These are phyloP conservation scores for Nicotiana otophora DNA, from an alignment of 257 asterid genomes.

Conservation along the genomic window DNA sequence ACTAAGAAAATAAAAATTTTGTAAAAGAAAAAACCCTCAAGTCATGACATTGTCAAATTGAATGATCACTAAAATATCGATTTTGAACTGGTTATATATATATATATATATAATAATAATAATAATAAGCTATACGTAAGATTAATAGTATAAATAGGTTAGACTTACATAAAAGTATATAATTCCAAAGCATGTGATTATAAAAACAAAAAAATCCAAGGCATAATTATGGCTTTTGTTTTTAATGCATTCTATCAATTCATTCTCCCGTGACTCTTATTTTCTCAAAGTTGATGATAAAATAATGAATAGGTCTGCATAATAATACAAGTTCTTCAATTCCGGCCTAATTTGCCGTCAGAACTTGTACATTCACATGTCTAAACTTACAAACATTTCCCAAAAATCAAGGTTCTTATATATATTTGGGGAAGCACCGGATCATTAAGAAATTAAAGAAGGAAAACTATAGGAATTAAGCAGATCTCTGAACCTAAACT, in stretches of 20 bases:
- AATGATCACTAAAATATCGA: not conserved
- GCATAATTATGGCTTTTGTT: not conserved
- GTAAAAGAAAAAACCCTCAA: no score
- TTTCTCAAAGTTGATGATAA: no score
- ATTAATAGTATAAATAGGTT: not conserved
- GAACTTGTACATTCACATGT: not conserved
- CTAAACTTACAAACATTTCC: not conserved
- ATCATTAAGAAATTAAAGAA: not conserved
- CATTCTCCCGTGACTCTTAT: not conserved
- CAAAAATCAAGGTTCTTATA: not conserved
- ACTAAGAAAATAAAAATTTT: not conserved
- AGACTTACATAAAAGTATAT: no score
- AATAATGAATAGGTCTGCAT: no score
- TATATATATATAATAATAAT: no score
- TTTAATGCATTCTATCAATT: not conserved
- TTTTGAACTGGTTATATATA: no score
- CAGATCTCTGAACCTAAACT: not conserved
- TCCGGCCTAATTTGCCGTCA: not conserved
- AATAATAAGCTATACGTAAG: no score
- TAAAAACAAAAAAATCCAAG: no score
- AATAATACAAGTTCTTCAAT: not conserved
- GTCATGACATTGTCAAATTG: no score
- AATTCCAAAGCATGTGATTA: no score
- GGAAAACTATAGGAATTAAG: not conserved
- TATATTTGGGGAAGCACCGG: not conserved